Evolutionary conservation across 257 asterid genomes (phyloP).

Genomic region (Solanum chmielewskii): DNA sequence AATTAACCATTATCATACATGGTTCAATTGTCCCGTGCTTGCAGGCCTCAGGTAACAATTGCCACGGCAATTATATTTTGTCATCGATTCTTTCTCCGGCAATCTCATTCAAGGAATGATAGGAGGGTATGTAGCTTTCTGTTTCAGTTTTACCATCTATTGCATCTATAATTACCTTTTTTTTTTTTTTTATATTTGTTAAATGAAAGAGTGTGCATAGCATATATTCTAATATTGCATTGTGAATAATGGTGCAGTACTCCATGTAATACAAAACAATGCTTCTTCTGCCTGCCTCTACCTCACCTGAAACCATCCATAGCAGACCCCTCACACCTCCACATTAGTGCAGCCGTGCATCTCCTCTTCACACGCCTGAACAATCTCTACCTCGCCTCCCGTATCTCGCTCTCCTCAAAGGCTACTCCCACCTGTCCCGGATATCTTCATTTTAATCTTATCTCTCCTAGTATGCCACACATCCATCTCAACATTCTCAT

Average conservation of each 20-base stretch:
- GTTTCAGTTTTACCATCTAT: background rate
- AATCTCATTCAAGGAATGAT: conserved; percentile 79
- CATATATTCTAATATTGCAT: background rate
- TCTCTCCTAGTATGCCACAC: background rate
- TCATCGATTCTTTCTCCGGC: conserved; percentile 93
- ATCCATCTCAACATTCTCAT: background rate
- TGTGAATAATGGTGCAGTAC: background rate
- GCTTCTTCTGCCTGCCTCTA: background rate
- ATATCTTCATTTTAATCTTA: background rate
- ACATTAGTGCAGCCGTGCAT: background rate
- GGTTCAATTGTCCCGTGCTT: conserved; percentile 7
- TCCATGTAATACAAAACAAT: background rate
- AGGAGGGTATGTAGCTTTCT: conserved; percentile 56
- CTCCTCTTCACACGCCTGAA: background rate
- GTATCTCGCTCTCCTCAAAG: background rate
- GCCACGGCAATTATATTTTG: conserved; percentile 94
- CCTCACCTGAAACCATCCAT: background rate
- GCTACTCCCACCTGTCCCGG: background rate
- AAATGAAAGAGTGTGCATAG: background rate
- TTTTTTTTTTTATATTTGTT: background rate
- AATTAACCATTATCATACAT: background rate
- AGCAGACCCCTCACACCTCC: background rate
- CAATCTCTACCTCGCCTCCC: background rate
- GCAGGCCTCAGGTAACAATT: conserved; percentile 98
- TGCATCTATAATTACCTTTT: background rate